These are phyloP conservation scores for Vickermania ingenoplastis DNA, from an alignment of 208 protist genomes.

Conservation along the genomic window DNA sequence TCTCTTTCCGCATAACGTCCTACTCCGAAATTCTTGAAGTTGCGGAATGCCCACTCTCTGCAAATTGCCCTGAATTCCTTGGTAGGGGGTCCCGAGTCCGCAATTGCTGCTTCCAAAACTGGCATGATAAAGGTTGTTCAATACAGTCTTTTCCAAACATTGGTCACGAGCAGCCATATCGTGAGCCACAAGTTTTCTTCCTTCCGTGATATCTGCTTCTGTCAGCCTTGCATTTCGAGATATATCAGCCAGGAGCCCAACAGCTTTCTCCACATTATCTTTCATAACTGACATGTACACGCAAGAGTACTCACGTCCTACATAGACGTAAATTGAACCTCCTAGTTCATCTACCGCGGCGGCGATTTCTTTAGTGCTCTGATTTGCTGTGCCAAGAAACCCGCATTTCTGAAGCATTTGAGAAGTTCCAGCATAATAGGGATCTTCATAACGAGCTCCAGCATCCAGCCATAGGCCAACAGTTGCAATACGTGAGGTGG, in stretches of 20 bases:
- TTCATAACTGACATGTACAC: conserved; percentile 94
- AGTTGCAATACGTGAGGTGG: conserved; percentile 85
- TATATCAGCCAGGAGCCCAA: conserved; percentile 96
- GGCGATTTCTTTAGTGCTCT: conserved; percentile 82
- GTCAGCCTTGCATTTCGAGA: conserved; percentile 90
- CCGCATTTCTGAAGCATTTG: conserved; percentile 98
- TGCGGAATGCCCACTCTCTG: conserved; percentile 60
- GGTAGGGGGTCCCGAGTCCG: conserved; percentile 91
- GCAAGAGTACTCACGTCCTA: conserved; percentile 94
- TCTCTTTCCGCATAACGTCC: conserved; percentile 81
- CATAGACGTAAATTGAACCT: conserved; percentile 94
- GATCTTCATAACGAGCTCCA: conserved; percentile 93
- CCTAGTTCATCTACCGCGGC: conserved; percentile 95
- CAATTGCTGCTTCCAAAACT: conserved; percentile 86
- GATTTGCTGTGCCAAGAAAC: conserved; percentile 94
- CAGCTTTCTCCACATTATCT: conserved; percentile 86
- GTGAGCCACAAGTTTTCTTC: conserved; percentile 83
- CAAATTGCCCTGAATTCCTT: conserved; percentile 93
- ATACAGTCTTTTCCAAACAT: conserved; percentile 90
- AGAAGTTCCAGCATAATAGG: conserved; percentile 93
- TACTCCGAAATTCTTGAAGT: conserved; percentile 75
- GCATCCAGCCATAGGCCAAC: conserved; percentile 96
- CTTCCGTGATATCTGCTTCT: conserved; percentile 81
- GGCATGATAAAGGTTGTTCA: conserved; percentile 94
- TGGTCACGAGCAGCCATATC: conserved; percentile 93